Conservation (phyloP, 805 yeast genomes). For the Starmerella gropengiesseri region DNA sequence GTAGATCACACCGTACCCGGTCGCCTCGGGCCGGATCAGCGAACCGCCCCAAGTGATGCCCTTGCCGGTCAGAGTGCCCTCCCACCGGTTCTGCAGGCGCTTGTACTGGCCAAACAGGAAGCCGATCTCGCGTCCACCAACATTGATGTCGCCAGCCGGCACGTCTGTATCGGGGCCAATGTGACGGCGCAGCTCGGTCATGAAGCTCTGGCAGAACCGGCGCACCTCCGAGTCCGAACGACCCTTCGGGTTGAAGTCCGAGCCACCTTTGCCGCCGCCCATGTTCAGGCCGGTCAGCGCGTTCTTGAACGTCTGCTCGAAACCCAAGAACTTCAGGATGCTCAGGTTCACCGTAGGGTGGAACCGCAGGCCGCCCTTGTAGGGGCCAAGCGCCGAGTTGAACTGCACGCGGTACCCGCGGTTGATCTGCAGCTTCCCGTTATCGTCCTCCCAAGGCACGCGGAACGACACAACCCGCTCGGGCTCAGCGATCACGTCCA, state of each 20-base stretch:
- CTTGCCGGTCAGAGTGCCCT: constrained; percentile 97
- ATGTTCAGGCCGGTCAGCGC: constrained; percentile 93
- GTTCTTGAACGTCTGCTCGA: constrained; percentile 96
- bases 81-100: constrained; percentile 79
- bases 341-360: constrained; percentile 95
- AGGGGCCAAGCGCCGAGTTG: constrained; percentile 97
- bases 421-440: constrained; percentile 84
- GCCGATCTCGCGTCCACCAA: constrained; percentile 93
- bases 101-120: constrained; percentile 96
- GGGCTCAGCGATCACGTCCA: constrained; percentile 86
- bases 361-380: constrained; percentile 97
- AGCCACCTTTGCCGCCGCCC: constrained; percentile 99
- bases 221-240: constrained; percentile 87
- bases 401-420: constrained; percentile 97
- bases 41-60: constrained; percentile 99
- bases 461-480: constrained; percentile 95
- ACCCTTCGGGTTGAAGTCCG: constrained; percentile 96
- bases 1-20: constrained; percentile 96
- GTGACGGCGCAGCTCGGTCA: constrained; percentile 90
- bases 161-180: constrained; percentile 97
- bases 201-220: constrained; percentile 90
- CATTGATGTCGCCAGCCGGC: constrained; percentile 99
- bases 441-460: constrained; percentile 96
- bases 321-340: constrained; percentile 90
- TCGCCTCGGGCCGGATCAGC: constrained; percentile 97